Percentiles rank a stretch among this genome's conserved stretches.
These are phyloP conservation scores for Spongospora subterranea DNA, from an alignment of 208 protist genomes.

Conservation along the genomic window DNA sequence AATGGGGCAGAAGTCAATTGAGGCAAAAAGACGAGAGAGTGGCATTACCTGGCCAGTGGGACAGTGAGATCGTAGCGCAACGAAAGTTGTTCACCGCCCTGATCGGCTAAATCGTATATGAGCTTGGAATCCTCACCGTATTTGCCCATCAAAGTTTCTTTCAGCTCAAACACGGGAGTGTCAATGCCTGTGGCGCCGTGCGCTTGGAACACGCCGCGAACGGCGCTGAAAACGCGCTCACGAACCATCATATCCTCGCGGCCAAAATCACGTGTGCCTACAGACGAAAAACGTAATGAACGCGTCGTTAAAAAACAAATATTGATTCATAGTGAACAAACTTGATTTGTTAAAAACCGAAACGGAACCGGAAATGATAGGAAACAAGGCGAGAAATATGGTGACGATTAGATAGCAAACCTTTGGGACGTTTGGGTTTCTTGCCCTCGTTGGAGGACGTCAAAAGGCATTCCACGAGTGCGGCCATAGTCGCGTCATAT, in stretches of 20 bases:
- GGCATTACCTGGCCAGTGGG: conserved; percentile 73
- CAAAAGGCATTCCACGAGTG: background rate
- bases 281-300: too few species aligned
- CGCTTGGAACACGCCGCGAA: conserved; percentile 79
- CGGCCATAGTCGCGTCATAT: background rate
- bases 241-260: conserved; percentile 81
- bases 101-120: conserved; percentile 86
- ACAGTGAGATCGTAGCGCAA: conserved; percentile 89
- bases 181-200: conserved; percentile 85
- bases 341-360: too few species aligned
- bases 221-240: conserved; percentile 77
- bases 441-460: background rate
- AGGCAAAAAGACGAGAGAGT: too few species aligned
- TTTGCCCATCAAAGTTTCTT: conserved; percentile 83
- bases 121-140: conserved; percentile 89
- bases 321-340: conserved; percentile 15
- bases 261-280: conserved; percentile 80
- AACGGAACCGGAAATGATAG: too few species aligned
- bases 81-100: conserved; percentile 82
- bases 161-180: conserved; percentile 87
- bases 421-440: background rate
- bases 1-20: too few species aligned
- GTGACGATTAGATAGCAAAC: too few species aligned
- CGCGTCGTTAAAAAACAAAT: conserved; percentile 58
- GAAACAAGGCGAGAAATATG: too few species aligned